Base-by-base conservation (phyloP, 495 filamentous ascomycete species). In the Penicillium flavigenum region DNA sequence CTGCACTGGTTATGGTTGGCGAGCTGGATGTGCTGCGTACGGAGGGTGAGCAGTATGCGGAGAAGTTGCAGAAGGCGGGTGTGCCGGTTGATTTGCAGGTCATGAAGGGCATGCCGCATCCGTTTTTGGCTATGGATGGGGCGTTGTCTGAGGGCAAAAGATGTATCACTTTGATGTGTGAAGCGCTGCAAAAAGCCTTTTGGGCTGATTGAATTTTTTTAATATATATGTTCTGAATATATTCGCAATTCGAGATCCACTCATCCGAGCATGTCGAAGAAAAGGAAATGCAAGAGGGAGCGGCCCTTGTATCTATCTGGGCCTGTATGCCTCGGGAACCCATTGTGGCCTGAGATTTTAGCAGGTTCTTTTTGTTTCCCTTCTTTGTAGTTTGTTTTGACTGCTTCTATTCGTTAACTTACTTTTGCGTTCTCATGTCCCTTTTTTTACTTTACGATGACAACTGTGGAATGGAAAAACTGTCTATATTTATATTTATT, bases 91-190 rank as follows among this genome's bases (percentile, higher is more conserved):
- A 83, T 62, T 62, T 82, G 44, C 75, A 83, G 62, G 68, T 83
- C 29, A 83, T 83, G 80, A 76, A 81, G 64, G 81, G 80, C 0
- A 82, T 82, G 79, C 82, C 81, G 12, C 82, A 85, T 72, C 82
- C 82, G n/a, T 84, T 84, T 63, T 67, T 85, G 56, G 81, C 81
- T 9, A 84, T 84, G 82, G 82, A 85, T 69, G 78, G 69, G 10
- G 81, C 72, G 5, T 63, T 84, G 46, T 70, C 77, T 32, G 81
- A 79, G 52, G 82, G 81, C 0, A 80, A 70, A 56, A 64, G 79
- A 52, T 79, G 79, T 5, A 82, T 85, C 61, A 79, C 75, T 0
- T 63, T 77, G 59, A 80, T 83, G 73, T 81, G 80, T 61, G 79
- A 83, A 53, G 65, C 75, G 6, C 59, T 83, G 60, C 73, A 73